A percentile compares a stretch with the other conserved stretches of the same genome.
phyloP scores from a whole-genome alignment of 2,329 filamentous ascomycete genomes.

The Colletotrichum navitas region DNA sequence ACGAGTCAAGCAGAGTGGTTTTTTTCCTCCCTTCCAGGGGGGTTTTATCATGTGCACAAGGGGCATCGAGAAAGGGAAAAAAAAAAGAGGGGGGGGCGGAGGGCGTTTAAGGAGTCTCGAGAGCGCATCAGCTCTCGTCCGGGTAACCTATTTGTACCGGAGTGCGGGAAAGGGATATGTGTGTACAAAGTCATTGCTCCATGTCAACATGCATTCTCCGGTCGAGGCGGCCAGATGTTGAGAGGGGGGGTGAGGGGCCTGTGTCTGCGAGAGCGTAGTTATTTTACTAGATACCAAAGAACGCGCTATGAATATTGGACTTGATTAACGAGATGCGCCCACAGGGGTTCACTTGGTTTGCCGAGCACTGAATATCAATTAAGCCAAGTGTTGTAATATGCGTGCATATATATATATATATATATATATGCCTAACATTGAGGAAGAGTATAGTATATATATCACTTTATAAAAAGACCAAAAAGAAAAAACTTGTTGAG shows the following conservation, averaged over 20 bases:
- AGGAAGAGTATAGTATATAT: neutral
- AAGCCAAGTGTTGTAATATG: too few relatives aligned
- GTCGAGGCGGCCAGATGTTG: neutral
- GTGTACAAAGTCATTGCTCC: neutral
- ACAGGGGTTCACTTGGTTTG: neutral
- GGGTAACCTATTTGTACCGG: neutral
- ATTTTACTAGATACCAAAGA: neutral
- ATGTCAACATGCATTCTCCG: neutral
- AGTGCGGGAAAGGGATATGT: neutral
- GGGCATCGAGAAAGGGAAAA: neutral
- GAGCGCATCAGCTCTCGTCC: neutral
- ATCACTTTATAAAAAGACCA: neutral
- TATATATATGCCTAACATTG: neutral
- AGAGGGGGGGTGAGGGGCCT: neutral
- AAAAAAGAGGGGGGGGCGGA: too few relatives aligned
- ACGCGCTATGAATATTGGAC: neutral
- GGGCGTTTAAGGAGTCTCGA: constrained; percentile 9
- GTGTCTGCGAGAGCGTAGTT: neutral
- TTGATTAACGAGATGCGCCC: neutral
- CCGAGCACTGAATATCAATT: neutral
- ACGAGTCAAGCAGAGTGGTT: neutral
- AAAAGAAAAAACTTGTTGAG: neutral
- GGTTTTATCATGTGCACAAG: neutral
- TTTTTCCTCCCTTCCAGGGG: neutral
- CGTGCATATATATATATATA: neutral